Conservation (phyloP, 192 early-diverging fungal species). For the Thoreauomyces humboldtii region DNA sequence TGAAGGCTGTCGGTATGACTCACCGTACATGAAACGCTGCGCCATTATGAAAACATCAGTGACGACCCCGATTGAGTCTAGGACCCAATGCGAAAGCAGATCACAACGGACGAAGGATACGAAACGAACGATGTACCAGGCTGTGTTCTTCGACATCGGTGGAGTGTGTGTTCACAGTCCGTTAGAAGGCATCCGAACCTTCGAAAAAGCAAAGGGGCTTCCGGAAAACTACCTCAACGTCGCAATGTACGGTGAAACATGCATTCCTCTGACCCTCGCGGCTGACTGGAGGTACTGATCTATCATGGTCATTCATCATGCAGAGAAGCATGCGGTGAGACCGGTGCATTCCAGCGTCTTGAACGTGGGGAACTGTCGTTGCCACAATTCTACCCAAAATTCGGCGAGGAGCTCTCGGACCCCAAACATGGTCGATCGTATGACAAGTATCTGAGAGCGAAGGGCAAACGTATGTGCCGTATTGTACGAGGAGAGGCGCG, state of each 20-base stretch:
- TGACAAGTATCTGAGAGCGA: constrained; percentile 40
- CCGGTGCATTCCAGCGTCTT: constrained; percentile 58
- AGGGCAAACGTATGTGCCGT: constrained; percentile 12
- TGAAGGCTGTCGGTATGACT: too few relatives aligned
- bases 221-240: constrained; percentile 84
- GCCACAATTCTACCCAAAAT: constrained; percentile 53
- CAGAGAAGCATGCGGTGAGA: constrained; percentile 27
- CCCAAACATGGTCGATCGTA: constrained; percentile 32
- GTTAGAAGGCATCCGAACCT: constrained; percentile 70
- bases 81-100: too few relatives aligned
- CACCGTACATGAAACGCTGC: too few relatives aligned
- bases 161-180: constrained; percentile 80
- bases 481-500: too few relatives aligned
- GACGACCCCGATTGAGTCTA: too few relatives aligned
- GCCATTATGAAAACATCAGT: too few relatives aligned
- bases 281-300: not conserved
- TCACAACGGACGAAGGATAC: too few relatives aligned
- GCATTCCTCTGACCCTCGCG: not conserved
- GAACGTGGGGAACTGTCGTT: constrained; percentile 64
- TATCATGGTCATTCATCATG: not conserved
- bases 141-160: constrained; percentile 84
- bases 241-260: constrained; percentile 65
- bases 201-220: constrained; percentile 60
- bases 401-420: constrained; percentile 61
- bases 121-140: constrained; percentile 46